Conservation (phyloP, 805 yeast species). For the Sungouiozyma ichnusensis region DNA sequence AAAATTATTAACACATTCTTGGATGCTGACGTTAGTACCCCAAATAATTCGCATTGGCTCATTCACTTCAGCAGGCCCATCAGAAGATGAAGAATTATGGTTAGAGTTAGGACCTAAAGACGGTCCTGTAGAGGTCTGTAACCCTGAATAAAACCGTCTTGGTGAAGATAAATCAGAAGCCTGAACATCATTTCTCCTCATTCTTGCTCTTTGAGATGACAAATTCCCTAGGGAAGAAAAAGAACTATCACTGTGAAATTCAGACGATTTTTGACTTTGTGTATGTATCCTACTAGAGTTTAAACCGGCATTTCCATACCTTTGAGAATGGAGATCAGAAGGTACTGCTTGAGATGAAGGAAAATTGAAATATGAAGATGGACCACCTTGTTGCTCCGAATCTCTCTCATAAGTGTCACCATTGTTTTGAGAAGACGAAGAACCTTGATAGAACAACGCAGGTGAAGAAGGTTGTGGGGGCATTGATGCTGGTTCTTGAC, state of each 20-base stretch:
- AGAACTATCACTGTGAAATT: conserved; percentile 29
- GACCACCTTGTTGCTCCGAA: conserved; percentile 18
- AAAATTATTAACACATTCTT: conserved; percentile 72
- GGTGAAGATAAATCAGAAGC: conserved; percentile 68
- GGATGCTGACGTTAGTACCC: conserved; percentile 96
- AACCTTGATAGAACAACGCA: conserved; percentile 26
- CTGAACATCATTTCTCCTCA: conserved; percentile 71
- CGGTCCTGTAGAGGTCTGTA: conserved; percentile 3
- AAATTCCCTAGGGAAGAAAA: conserved; percentile 30
- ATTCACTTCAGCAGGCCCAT: conserved; percentile 31
- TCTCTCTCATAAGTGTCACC: conserved; percentile 22
- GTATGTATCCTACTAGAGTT: conserved; percentile 8
- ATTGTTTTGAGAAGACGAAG: conserved; percentile 17
- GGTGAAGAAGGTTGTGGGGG: conserved; percentile 31
- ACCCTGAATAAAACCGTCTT: conserved; percentile 38
- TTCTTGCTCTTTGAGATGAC: conserved; percentile 34
- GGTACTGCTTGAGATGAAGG: conserved; percentile 20
- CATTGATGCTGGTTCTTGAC: conserved; percentile 27
- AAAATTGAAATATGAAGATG: conserved; percentile 38
- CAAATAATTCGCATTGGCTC: conserved; percentile 89
- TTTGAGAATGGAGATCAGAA: conserved; percentile 4
- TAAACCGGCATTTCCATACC: conserved; percentile 11
- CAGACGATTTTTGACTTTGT: conserved; percentile 28
- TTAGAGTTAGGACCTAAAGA: neutral
- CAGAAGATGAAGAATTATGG: conserved; percentile 21